Conservation (phyloP, 352 stramenopile species). For the Phytophthora sp. region DNA sequence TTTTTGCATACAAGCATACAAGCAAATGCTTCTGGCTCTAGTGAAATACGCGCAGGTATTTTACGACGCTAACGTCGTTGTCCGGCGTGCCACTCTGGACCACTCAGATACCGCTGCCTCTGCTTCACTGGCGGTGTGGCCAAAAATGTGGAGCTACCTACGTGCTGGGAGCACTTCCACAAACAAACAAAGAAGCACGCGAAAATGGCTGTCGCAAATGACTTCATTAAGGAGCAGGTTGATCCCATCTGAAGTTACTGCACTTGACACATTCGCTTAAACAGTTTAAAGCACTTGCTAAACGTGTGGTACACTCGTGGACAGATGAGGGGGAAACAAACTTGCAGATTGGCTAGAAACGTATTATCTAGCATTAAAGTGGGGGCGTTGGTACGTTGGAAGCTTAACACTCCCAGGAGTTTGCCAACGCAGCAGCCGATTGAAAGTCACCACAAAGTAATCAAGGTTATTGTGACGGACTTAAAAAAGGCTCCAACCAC, state of each 20-base stretch:
- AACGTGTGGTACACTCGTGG: background rate
- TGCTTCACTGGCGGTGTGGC: background rate
- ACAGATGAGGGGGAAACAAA: background rate
- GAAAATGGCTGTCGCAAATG: background rate
- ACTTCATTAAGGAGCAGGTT: background rate
- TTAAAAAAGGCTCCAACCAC: conserved; percentile 1
- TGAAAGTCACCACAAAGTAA: conserved; percentile 1
- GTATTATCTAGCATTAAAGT: background rate
- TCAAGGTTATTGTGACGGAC: conserved; percentile 6
- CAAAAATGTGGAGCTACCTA: background rate
- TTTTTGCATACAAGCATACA: conserved; percentile 2
- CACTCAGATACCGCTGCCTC: background rate
- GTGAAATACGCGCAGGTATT: background rate
- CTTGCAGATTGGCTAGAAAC: background rate
- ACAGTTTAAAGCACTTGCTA: background rate
- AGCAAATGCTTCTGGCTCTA: background rate
- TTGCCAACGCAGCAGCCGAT: background rate
- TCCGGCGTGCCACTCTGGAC: background rate
- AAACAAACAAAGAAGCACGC: background rate
- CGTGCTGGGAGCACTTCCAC: conserved; percentile 6
- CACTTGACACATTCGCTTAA: background rate
- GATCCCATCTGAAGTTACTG: background rate
- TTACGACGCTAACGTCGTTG: background rate
- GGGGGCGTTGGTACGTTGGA: conserved; percentile 3
- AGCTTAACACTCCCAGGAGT: background rate